Conservation (phyloP, 495 filamentous ascomycete genomes). For the Penicillium turbatum region DNA sequence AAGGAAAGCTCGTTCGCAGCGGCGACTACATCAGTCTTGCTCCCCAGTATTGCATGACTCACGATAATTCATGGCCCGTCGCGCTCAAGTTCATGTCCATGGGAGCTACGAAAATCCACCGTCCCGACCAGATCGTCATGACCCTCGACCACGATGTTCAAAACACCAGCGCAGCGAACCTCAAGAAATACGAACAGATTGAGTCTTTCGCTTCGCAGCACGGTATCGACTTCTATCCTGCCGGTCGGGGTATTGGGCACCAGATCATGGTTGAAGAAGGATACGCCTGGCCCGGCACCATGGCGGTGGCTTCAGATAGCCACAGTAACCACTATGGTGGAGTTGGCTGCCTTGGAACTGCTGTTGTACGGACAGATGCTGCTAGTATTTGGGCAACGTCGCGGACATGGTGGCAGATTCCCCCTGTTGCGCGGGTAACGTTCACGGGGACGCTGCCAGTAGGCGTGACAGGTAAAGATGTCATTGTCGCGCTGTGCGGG, state of each 20-base stretch:
- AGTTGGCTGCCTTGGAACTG: conserved; percentile 43
- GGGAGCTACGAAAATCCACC: conserved; percentile 70
- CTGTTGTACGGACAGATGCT: conserved; percentile 83
- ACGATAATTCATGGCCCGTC: conserved; percentile 91
- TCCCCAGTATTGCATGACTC: conserved; percentile 78
- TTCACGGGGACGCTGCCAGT: conserved; percentile 68
- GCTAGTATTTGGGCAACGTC: conserved; percentile 84
- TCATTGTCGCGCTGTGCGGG: conserved; percentile 85
- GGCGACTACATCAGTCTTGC: conserved; percentile 82
- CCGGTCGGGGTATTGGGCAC: conserved; percentile 80
- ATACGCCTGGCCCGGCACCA: conserved; percentile 76
- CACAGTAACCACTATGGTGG: conserved; percentile 59
- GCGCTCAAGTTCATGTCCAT: conserved; percentile 84
- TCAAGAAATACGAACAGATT: conserved; percentile 81
- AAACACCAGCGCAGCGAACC: conserved; percentile 76
- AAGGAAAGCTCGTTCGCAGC: conserved; percentile 64
- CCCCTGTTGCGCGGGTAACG: conserved; percentile 75
- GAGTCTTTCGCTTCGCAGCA: conserved; percentile 81
- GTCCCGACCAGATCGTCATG: conserved; percentile 77
- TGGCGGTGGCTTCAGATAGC: conserved; percentile 77
- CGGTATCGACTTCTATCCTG: conserved; percentile 78
- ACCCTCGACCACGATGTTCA: conserved; percentile 93
- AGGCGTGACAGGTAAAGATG: conserved; percentile 92
- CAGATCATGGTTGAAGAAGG: conserved; percentile 89
- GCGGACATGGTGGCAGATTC: conserved; percentile 85